Evolutionary conservation across 2,329 filamentous ascomycete species (phyloP).

Genomic region (Fusarium annulatum): DNA sequence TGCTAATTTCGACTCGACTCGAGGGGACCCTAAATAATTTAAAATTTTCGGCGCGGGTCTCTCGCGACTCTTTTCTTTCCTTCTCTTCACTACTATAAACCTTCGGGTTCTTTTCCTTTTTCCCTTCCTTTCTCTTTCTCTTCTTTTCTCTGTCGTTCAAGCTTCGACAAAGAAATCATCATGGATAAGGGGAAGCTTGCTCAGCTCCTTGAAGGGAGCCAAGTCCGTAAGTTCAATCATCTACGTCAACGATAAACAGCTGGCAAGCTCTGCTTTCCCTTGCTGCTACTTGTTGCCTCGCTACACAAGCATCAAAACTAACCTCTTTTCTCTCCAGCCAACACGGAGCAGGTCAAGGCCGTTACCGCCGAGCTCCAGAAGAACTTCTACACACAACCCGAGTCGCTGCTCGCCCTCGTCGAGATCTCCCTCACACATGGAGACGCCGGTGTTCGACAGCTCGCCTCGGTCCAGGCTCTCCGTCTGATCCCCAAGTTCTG

Average conservation of each 20-base stretch:
- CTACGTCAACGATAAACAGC: conserved; percentile 3
- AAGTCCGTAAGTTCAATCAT: conserved; percentile 76
- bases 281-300: conserved; percentile 7
- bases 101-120: conserved; percentile 33
- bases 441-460: conserved; percentile 79
- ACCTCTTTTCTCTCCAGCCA: conserved; percentile 65
- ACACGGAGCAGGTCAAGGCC: conserved; percentile 89
- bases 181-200: conserved; percentile 78
- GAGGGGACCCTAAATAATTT: conserved; percentile 33
- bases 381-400: conserved; percentile 88
- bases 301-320: conserved; percentile 12
- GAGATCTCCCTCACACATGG: conserved; percentile 87
- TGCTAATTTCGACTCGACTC: conserved; percentile 33
- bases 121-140: conserved; percentile 12
- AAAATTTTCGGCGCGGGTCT: conserved; percentile 40
- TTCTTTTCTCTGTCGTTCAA: conserved; percentile 39
- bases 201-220: conserved; percentile 85
- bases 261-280: conserved; percentile 1
- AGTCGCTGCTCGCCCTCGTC: conserved; percentile 85
- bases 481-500: conserved; percentile 89
- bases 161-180: conserved; percentile 39
- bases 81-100: conserved; percentile 34
- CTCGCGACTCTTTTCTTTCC: conserved; percentile 28
- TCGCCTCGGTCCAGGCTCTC: conserved; percentile 89
- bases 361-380: conserved; percentile 92